Base-by-base conservation (phyloP, 768 basidiomycete species). In the Termitomyces sp. region DNA sequence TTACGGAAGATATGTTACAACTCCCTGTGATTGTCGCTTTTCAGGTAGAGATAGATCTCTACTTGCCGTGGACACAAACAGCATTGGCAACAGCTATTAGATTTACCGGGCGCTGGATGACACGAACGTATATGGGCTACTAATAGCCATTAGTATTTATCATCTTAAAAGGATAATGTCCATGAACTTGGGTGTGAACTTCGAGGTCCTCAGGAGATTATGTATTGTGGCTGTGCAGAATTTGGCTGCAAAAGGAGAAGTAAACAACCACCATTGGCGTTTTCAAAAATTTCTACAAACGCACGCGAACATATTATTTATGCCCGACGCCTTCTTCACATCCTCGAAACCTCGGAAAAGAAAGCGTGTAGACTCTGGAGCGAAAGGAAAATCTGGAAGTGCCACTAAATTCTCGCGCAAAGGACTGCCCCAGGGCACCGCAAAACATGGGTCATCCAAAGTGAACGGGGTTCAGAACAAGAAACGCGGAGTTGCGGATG, bases 251-350 rank as follows among this genome's bases (percentile, higher is more conserved):
- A 20, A 42, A 34, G 1, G 9, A 8, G 16, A 37, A 54, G 15
- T 37, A 54, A 59, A 59, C 46, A 59, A 11, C 20, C 6, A 4
- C 27, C 30, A 9, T 11, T 31, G 33, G 31, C 20, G 11, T 16
- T 42, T 16, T 49, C 52, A 36, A 45, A 59, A 59, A 59, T 59
- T 59, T 59, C 49, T 44, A 24, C 11, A 22, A 20, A n/a, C 33
- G 22, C 45, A 33, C n/a, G 37, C 30, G 36, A 54, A 55, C 11
- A 24, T 11, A 36, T 49, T 27, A 41, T 30, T 30, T 44, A 93
- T 94, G 91, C 87, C 89, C 34, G 91, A 93, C 79, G 74, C 88
- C 13, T 95, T 95, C 77, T 94, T 95, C 75, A 76, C 85, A 33
- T 76, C 77, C 16, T 72, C 73, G 52, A 87, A 84, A 70, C 74